Evolutionary conservation across 805 yeast species (phyloP).

Genomic region (Ogataea populi-albae): DNA sequence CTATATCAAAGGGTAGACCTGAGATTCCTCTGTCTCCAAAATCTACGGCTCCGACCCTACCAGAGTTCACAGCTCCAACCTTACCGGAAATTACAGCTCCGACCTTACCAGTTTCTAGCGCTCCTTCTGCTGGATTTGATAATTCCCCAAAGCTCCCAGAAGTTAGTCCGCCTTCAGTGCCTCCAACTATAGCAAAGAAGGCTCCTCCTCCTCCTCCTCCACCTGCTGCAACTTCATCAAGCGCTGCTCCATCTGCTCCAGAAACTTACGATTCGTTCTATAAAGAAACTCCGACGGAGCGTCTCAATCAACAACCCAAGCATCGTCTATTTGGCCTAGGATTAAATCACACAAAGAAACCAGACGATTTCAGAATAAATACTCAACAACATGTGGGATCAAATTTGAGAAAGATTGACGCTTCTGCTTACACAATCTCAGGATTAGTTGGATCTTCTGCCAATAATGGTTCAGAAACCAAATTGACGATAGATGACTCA

Average conservation of each 20-base stretch:
- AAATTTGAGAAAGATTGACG: slow-evolving; percentile 57
- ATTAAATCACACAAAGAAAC: slow-evolving; percentile 21
- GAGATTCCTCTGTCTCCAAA: neutral
- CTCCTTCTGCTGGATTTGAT: slow-evolving; percentile 11
- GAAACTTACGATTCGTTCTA: slow-evolving; percentile 10
- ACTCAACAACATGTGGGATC: slow-evolving; percentile 47
- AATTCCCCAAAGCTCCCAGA: too few relatives aligned
- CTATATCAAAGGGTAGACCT: neutral
- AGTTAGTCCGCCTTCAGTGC: neutral
- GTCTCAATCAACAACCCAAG: slow-evolving; percentile 17
- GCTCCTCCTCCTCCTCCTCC: slow-evolving; percentile 35
- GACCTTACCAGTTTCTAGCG: neutral
- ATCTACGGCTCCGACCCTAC: neutral
- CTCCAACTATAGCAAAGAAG: slow-evolving; percentile 11
- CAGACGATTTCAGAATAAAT: slow-evolving; percentile 33
- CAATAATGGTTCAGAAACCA: slow-evolving; percentile 16
- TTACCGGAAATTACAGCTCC: neutral
- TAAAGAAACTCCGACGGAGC: slow-evolving; percentile 24
- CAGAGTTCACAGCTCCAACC: neutral
- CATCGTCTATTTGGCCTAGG: slow-evolving; percentile 18
- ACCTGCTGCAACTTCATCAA: slow-evolving; percentile 22
- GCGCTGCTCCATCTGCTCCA: slow-evolving; percentile 6
- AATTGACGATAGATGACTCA: slow-evolving; percentile 61
- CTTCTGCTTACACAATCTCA: slow-evolving; percentile 64
- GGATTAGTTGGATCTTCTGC: slow-evolving; percentile 27